phyloP scores from a whole-genome alignment of 2,329 filamentous ascomycete species.

The Fusarium cyanostomum region DNA sequence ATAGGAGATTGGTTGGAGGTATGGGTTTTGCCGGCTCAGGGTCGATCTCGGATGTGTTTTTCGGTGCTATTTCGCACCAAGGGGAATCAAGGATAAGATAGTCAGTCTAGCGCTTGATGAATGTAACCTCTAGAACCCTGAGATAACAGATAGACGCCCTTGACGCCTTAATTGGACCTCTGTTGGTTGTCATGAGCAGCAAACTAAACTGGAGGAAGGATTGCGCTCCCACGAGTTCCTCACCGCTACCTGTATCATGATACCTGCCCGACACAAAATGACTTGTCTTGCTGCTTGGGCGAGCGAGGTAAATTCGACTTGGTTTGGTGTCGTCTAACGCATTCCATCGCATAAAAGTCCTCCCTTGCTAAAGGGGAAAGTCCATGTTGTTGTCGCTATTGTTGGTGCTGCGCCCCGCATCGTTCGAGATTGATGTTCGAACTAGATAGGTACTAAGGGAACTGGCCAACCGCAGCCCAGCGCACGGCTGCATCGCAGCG shows the following conservation, averaged over 20 bases:
- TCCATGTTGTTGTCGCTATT: neutral
- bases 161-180: too few relatives aligned
- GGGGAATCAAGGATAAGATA: too few relatives aligned
- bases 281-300: neutral
- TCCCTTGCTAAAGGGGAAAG: slow-evolving; percentile 2
- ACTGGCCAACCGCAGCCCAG: neutral
- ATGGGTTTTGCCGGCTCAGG: slow-evolving; percentile 11
- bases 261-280: neutral
- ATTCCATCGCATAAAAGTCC: neutral
- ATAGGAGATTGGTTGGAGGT: slow-evolving; percentile 5
- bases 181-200: neutral
- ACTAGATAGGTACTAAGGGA: neutral
- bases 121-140: too few relatives aligned
- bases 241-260: neutral
- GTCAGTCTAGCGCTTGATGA: too few relatives aligned
- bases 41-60: neutral
- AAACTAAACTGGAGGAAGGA: neutral
- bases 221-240: neutral
- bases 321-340: neutral
- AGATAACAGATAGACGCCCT: too few relatives aligned
- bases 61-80: neutral
- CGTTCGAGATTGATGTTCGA: slow-evolving; percentile 25
- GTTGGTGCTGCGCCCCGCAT: slow-evolving; percentile 18
- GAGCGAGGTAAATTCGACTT: neutral
- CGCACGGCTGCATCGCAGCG: slow-evolving; percentile 11